Base-by-base conservation (phyloP, 768 basidiomycete species). In the Butyriboletus loyo region DNA sequence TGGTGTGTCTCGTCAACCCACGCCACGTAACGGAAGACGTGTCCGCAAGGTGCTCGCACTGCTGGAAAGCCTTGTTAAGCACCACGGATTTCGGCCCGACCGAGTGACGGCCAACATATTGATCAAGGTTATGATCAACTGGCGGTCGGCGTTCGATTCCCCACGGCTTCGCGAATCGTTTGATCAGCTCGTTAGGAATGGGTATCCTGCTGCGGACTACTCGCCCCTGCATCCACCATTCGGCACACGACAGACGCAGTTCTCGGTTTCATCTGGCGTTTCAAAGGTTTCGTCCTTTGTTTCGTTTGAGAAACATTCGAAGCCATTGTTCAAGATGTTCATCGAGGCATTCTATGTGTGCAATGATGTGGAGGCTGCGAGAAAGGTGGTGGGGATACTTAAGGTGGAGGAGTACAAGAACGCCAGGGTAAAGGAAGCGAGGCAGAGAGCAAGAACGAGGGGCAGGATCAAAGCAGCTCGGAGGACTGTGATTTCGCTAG, bases 271-370 rank as follows among this genome's bases (percentile, higher is more conserved):
- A 4, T 40, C 76, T 17, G 48, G 62, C n/a, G 38, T 78, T n/a
- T 71, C 77, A 10, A 66, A 67, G 35, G 63, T 80, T 19, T 53
- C 71, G n/a, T 49, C 72, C 36, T 68, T 70, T 21, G 72, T 85
- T 49, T 81, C 77, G 4, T 86, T 83, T 49, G 71, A 74, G 51
- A 74, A 70, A 50, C 86, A 89, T 63, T 75, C 82, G n/a, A 72
- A 74, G 52, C 89, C 89, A 37, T 61, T 91, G 67, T 85, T 85
- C 66, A 85, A 77, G 72, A 83, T 83, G 81, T 84, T 91, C 67
- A 80, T 87, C 61, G 82, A 78, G 60, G 83, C 81, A 14, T 77
- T 90, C 56, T 77, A 81, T 63, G 46, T 73, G 37, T 70, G 82
- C 27, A 76, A 76, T 21, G 88, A 92, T 63, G 55, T 63, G 7